Percentiles rank a stretch among this genome's conserved stretches.
Conservation (phyloP, 1,139 yeast genomes). For the Schizosaccharomyces versatilis region DNA sequence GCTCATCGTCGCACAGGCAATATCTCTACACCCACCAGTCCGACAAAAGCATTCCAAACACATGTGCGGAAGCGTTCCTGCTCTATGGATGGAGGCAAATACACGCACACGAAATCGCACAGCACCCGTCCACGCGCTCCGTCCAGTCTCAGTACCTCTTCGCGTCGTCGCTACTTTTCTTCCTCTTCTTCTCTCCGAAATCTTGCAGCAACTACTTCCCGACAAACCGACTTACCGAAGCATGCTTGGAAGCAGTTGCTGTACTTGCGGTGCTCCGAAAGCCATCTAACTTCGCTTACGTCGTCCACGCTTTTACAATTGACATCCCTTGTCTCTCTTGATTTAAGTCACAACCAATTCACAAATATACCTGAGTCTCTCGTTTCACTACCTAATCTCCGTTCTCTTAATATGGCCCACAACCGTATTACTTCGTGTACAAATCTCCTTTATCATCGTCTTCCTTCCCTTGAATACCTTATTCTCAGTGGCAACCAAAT, state of each 20-base stretch:
- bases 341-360: conserved; percentile 33
- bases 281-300: conserved; percentile 29
- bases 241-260: conserved; percentile 19
- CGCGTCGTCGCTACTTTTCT: no score
- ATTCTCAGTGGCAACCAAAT: conserved; percentile 36
- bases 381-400: conserved; percentile 27
- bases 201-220: no score
- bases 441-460: conserved; percentile 14
- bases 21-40: no score
- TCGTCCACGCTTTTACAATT: conserved; percentile 29
- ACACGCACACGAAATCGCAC: no score
- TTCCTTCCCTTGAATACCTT: conserved; percentile 28
- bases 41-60: no score
- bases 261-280: conserved; percentile 36
- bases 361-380: conserved; percentile 33
- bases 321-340: conserved; percentile 31
- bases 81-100: no score
- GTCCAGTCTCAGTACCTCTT: no score
- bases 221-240: no score
- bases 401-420: conserved; percentile 35
- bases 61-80: no score
- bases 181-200: no score
- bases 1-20: no score
- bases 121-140: no score
- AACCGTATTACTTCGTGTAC: conserved; percentile 25